Base-by-base conservation (phyloP, 441 rosid species). In the Kokia cookei region DNA sequence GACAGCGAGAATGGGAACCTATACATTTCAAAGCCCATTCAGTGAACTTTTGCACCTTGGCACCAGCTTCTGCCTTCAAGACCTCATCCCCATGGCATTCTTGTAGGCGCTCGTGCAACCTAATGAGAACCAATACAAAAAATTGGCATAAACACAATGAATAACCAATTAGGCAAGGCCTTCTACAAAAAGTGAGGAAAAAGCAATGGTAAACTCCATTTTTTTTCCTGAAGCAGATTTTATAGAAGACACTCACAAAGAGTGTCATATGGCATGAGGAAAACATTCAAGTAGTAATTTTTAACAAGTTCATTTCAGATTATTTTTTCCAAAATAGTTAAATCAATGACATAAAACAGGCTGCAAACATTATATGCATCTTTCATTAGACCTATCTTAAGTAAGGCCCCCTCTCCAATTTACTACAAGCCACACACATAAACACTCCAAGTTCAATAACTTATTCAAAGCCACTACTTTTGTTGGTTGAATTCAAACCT, bases 21-120 rank as follows among this genome's bases (percentile, higher is more conserved):
- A 95, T 93, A 81, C 98, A 95, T 84, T 89, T 91, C 79, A 93
- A 82, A 59, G 98, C 98, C 99, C 99, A 93, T 82, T 93, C 97
- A 37, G 97, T 93, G 75, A 95, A 93, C 86, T 91, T 93, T 76
- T 93, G 93, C 78, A 90, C 98, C 84, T 93, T 95, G 26, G 91
- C 93, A 77, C 92, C 91, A 81, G 98, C 97, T 80, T 93, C 98
- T 50, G 95, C 98, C 78, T 93, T 93, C 83, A 95, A 81, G 54
- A 91, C 88, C 74, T 93, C 99, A 69, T 91, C 98, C 63, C 96
- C 96, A 47, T 90, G 89, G 82, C 98, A 93, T 69, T 93, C 98
- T 65, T 90, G 93, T 47, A 95, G 97, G 78, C 96, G 94, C 88
- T 95, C 98, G 13, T 88, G 96, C 82, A 92, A 86, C 90, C 98